A percentile compares a stretch with the other conserved stretches of the same genome.
Conservation (phyloP, 2,329 filamentous ascomycete species). For the Eutypa lata region DNA sequence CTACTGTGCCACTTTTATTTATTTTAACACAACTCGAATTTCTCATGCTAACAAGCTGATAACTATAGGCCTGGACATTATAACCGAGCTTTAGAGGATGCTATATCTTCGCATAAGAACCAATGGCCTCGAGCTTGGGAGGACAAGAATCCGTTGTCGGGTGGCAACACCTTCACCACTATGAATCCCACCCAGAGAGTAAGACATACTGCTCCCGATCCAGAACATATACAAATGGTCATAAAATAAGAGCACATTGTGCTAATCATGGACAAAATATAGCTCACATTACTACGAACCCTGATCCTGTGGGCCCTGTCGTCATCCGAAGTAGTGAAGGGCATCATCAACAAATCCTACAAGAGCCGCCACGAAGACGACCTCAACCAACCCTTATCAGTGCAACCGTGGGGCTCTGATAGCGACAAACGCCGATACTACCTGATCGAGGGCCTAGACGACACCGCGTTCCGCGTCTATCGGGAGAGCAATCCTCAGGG, state of each 20-base stretch:
- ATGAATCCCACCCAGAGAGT: slow-evolving; percentile 83
- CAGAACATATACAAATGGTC: not conserved
- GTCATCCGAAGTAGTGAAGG: slow-evolving; percentile 79
- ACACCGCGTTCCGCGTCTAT: slow-evolving; percentile 92
- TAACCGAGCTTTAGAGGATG: slow-evolving; percentile 88
- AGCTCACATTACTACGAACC: slow-evolving; percentile 81
- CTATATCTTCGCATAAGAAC: slow-evolving; percentile 75
- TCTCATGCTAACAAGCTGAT: not conserved
- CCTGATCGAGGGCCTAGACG: slow-evolving; percentile 88
- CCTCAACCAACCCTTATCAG: slow-evolving; percentile 80
- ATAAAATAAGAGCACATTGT: not conserved
- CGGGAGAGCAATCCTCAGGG: slow-evolving; percentile 83
- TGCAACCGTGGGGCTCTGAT: slow-evolving; percentile 87
- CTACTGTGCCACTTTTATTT: slow-evolving; percentile 1
- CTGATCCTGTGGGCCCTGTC: slow-evolving; percentile 86
- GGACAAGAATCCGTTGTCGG: slow-evolving; percentile 76
- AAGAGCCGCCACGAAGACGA: slow-evolving; percentile 79
- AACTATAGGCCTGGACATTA: slow-evolving; percentile 78
- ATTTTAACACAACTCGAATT: slow-evolving; percentile 1
- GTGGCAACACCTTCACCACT: slow-evolving; percentile 74
- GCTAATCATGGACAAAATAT: slow-evolving; percentile 15
- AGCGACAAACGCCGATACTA: slow-evolving; percentile 91
- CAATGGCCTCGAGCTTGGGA: slow-evolving; percentile 90
- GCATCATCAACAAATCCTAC: slow-evolving; percentile 82
- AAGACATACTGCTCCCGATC: slow-evolving; percentile 28